Evolutionary conservation across 2,329 filamentous ascomycete species (phyloP), one percentile per base, ranked within the genome.

Genomic region (Cladosporium sp.): DNA sequence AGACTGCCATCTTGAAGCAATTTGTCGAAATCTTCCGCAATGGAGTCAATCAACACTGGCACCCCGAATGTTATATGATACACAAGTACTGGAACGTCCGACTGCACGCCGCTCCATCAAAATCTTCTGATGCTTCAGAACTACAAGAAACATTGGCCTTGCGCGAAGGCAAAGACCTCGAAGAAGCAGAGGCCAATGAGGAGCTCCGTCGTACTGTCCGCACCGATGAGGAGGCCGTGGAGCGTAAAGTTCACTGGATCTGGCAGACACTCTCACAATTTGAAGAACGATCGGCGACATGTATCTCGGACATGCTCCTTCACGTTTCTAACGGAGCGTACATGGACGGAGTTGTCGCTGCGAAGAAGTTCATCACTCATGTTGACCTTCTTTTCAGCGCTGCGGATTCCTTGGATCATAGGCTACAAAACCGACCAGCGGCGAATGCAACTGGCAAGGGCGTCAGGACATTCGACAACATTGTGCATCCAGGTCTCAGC

Each of bases 41-140:
- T 78, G 94, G 94, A 1, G 92, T 97, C 77, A 97, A 98, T 76
- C 95, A 99, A 76, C 95, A 99, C 78, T 99, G 95, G 95, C 95
- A 99, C 77, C 95, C 95, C 1, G 95, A 99, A 80, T 99, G 95
- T 79, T 99, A 99, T 80, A 99, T 99, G 95, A 99, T 99, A 69
- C 95, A 99, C 82, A 99, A 99, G 76, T 99, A 98, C 80, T 99
- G 95, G 95, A 99, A 98, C 76, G 95, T 99, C 67, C 89, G 95
- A 61, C 83, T 99, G 44, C 80, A 82, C 68, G 74, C 75, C 3
- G 70, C 73, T 10, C 61, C 61, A 15, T 78, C 80, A 5, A 78
- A 79, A 15, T 78, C 78, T 11, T 76, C 80, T 49, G 77, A 79
- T 28, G 72, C 77, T 51, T 36, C 52, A 10, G 67, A 73, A 24